phyloP scores from a whole-genome alignment of 2,329 filamentous ascomycete genomes.

The Fusarium tuaranense region DNA sequence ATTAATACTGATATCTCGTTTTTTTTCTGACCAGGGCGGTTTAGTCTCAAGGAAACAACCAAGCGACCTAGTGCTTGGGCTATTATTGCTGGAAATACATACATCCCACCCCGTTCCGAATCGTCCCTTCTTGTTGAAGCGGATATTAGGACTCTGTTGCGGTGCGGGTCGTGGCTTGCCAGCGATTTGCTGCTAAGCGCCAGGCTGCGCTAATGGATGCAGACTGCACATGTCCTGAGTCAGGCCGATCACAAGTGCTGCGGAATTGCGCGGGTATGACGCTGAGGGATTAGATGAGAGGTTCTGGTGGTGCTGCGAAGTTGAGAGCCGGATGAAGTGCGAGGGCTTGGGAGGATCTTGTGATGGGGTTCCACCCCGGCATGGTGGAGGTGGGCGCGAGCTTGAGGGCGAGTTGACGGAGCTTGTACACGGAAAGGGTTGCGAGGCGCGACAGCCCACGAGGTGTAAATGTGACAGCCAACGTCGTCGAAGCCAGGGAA shows the following conservation, averaged over 20 bases:
- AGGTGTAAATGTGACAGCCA: slow-evolving; percentile 16
- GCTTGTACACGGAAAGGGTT: slow-evolving; percentile 20
- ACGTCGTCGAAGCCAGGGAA: slow-evolving; percentile 8
- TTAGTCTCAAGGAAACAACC: not conserved
- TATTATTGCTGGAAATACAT: slow-evolving; percentile 8
- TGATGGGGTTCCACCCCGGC: slow-evolving; percentile 11
- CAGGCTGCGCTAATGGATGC: slow-evolving; percentile 27
- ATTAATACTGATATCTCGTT: no score
- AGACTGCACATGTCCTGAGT: slow-evolving; percentile 30
- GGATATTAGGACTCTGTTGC: slow-evolving; percentile 6
- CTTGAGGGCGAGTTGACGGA: slow-evolving; percentile 25
- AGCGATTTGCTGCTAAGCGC: slow-evolving; percentile 4
- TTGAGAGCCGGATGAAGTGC: slow-evolving; percentile 14
- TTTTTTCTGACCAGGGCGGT: no score
- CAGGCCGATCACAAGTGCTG: slow-evolving; percentile 27
- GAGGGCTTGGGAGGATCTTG: slow-evolving; percentile 6
- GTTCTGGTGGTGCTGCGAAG: not conserved
- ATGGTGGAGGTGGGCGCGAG: slow-evolving; percentile 27
- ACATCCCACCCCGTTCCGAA: not conserved
- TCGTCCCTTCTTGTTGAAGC: not conserved
- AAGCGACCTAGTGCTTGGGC: not conserved
- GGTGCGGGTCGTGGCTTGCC: slow-evolving; percentile 21
- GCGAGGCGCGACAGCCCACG: slow-evolving; percentile 20
- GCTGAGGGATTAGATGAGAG: slow-evolving; percentile 11
- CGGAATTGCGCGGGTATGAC: slow-evolving; percentile 25